A percentile compares a stretch with the other conserved stretches of the same genome.
phyloP scores from a whole-genome alignment of 164 flowering plant genomes.

The Amborella trichopoda region DNA sequence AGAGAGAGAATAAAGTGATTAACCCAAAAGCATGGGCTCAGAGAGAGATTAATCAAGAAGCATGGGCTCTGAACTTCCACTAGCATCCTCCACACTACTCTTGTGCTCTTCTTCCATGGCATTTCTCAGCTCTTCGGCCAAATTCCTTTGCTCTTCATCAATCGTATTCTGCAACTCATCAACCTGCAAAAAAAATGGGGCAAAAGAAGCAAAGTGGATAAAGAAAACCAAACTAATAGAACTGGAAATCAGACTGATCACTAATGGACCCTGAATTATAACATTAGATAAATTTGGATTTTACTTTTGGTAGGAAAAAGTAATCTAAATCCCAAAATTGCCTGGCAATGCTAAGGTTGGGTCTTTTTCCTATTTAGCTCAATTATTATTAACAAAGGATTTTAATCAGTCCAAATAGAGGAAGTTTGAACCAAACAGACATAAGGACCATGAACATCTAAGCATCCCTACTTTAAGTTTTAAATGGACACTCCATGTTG shows the following conservation, averaged over 20 bases:
- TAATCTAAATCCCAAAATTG: neutral
- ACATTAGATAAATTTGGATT: neutral
- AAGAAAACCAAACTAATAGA: neutral
- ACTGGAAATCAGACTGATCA: neutral
- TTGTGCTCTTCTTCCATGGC: constrained; percentile 48
- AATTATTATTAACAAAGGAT: too few species aligned
- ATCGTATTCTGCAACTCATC: constrained; percentile 93
- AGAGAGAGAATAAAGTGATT: too few species aligned
- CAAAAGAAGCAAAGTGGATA: neutral
- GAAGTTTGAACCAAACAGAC: too few species aligned
- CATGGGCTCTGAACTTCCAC: constrained; percentile 63
- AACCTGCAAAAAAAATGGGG: constrained; percentile 40
- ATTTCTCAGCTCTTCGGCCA: constrained; percentile 72
- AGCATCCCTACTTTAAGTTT: too few species aligned
- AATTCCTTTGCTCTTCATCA: constrained; percentile 83
- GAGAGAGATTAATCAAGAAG: constrained; percentile 39
- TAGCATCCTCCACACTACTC: constrained; percentile 42
- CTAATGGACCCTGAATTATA: neutral
- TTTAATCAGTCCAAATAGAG: too few species aligned
- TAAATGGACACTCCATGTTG: too few species aligned
- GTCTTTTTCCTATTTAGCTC: neutral
- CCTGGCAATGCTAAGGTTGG: neutral
- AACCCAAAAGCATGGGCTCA: too few species aligned
- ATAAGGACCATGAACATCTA: too few species aligned
- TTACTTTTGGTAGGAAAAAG: neutral